phyloP scores from a whole-genome alignment of 805 yeast genomes.

The Suhomyces sp. region DNA sequence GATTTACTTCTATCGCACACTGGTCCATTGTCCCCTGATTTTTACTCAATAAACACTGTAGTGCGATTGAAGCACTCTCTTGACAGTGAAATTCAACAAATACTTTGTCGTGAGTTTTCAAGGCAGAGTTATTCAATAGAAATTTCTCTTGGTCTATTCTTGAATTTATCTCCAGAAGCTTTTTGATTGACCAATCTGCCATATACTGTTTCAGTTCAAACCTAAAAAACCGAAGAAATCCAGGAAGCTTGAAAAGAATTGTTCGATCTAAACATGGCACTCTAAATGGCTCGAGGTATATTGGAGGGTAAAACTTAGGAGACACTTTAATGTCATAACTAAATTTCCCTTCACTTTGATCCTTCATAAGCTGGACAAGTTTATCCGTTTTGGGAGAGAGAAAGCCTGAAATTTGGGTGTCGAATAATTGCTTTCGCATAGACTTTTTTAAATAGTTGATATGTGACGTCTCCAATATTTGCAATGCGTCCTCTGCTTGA shows the following conservation, averaged over 20 bases:
- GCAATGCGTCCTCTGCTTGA: conserved; percentile 24
- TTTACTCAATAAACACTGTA: conserved; percentile 52
- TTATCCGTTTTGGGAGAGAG: background rate
- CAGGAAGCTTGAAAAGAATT: conserved; percentile 25
- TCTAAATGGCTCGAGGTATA: conserved; percentile 16
- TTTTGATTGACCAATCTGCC: conserved; percentile 29
- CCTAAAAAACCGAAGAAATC: conserved; percentile 22
- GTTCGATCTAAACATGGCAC: conserved; percentile 22
- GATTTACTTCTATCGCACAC: conserved; percentile 53
- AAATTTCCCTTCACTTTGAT: background rate
- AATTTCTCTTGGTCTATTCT: conserved; percentile 19
- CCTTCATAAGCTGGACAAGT: background rate
- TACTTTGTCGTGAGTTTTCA: conserved; percentile 39
- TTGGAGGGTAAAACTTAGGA: conserved; percentile 33
- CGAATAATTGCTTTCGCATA: conserved; percentile 30
- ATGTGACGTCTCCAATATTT: conserved; percentile 28
- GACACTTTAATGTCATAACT: background rate
- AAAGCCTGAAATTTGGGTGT: background rate
- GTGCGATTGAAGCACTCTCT: conserved; percentile 59
- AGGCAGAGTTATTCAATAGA: conserved; percentile 15
- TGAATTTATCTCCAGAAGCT: conserved; percentile 12
- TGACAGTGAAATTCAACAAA: conserved; percentile 62
- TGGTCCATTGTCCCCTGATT: conserved; percentile 42
- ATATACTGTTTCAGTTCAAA: conserved; percentile 20
- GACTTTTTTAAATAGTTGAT: conserved; percentile 16